Conservation (phyloP, 2,329 filamentous ascomycete genomes). For the Tetracladium maxilliforme region DNA sequence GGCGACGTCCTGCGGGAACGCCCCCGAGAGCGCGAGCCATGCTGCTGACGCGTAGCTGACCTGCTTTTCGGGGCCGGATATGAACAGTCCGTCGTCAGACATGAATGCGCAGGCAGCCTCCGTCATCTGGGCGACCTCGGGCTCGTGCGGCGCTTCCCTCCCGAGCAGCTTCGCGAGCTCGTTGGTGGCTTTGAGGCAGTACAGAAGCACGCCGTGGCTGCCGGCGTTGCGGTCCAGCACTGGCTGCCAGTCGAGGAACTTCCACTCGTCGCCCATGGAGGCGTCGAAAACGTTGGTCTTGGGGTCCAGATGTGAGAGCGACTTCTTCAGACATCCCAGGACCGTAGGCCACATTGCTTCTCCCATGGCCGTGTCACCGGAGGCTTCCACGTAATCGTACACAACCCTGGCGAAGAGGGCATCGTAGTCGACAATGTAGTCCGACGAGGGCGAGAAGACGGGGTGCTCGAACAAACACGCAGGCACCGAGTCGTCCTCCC, state of each 20-base stretch:
- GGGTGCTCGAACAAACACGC: conserved; percentile 19
- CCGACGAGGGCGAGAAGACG: conserved; percentile 12
- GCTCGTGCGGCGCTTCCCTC: conserved; percentile 8
- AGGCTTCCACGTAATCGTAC: conserved; percentile 16
- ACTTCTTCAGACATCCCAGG: conserved; percentile 12
- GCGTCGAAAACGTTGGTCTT: conserved; percentile 1
- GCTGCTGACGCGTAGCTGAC: conserved; percentile 15
- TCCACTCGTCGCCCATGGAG: conserved; percentile 9
- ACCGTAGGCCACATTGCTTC: conserved; percentile 15
- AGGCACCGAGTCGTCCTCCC: conserved; percentile 16
- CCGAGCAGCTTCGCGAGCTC: conserved; percentile 11
- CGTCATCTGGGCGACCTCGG: conserved; percentile 9
- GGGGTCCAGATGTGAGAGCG: conserved; percentile 5
- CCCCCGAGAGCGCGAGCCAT: conserved; percentile 15
- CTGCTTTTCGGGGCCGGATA: conserved; percentile 12
- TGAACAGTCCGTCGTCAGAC: conserved; percentile 7
- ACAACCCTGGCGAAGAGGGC: conserved; percentile 16
- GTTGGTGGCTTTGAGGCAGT: conserved; percentile 13
- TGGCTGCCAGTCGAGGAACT: conserved; percentile 17
- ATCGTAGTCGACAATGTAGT: conserved; percentile 21
- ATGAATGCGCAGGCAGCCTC: conserved; percentile 8
- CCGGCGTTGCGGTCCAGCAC: conserved; percentile 14
- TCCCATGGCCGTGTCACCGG: conserved; percentile 13
- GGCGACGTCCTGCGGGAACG: conserved; percentile 7
- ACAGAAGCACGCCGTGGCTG: conserved; percentile 14